Evolutionary conservation across 2,329 filamentous ascomycete genomes (phyloP), one percentile per base, ranked within the genome.

Genomic region (Elsinoe arachidis): DNA sequence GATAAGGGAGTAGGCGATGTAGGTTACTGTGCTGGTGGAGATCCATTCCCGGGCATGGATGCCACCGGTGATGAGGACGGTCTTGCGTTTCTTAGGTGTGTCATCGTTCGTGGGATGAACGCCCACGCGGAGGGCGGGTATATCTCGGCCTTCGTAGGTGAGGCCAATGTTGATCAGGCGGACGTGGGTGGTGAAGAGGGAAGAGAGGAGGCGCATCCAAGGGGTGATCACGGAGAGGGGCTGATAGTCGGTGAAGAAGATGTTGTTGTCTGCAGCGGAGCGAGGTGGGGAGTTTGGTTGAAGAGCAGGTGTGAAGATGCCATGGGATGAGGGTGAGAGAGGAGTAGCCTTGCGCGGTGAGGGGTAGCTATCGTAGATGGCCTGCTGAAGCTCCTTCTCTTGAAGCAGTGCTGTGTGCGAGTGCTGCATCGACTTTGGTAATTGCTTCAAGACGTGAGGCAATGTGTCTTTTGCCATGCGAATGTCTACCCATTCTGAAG

Each of bases 11-110:
- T 93, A 96, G 9, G 92, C 90, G 30, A 96, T 76, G 66, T 95
- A 97, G 65, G 87, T 95, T 55, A 95, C 89, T 0, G 90, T 95
- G 66, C 86, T 93, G 0, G 87, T 90, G 47, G 90, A 89, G 63
- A 99, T 95, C 93, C 93, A 99, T 76, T 99, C 93, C 37, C 93
- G 83, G 2, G 91, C 92, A 70, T 97, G 93, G n/a, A 88, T 79
- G 51, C 92, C 92, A 56, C 90, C 93, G 3, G 85, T 85, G 17
- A 99, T 77, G 53, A 96, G 76, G 58, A 96, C 83, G 0, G 88
- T 92, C 69, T 89, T 89, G 52, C 88, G 82, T 11, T 68, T 66
- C 3, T 70, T 67, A 1, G 73, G 65, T 5, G 78, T 66, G 56
- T 75, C 66, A 46, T 75, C 64, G 68, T 77, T 76, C 35, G 76